Percentiles rank a stretch among this genome's conserved stretches.
These are phyloP conservation scores for Heliamphora exappendiculata DNA, from an alignment of 148 eudicot species.

Conservation along the genomic window DNA sequence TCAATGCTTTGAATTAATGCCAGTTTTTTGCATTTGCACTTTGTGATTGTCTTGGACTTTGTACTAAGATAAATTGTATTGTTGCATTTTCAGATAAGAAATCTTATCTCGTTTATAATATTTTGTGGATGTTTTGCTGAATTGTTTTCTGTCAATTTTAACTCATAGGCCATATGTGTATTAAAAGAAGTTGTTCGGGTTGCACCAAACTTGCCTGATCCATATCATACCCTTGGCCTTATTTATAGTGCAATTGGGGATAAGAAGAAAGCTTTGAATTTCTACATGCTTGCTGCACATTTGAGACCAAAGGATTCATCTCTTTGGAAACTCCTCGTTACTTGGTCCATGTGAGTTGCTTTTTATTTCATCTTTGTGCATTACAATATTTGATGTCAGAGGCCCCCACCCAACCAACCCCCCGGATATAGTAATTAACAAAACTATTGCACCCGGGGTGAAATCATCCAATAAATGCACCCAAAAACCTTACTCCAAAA, in stretches of 20 bases:
- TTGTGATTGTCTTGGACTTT: neutral
- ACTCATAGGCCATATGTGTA: constrained; percentile 53
- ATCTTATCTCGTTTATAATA: neutral
- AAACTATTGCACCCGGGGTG: neutral
- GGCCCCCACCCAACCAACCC: no score
- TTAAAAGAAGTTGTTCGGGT: constrained; percentile 61
- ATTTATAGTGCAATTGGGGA: constrained; percentile 50
- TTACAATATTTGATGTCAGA: neutral
- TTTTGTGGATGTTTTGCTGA: neutral
- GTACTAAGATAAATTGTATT: neutral
- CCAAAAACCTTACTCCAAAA: neutral
- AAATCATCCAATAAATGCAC: neutral
- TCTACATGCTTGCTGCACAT: constrained; percentile 76
- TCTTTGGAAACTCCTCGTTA: constrained; percentile 64
- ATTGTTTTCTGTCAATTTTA: constrained; percentile 3
- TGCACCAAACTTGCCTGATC: constrained; percentile 71
- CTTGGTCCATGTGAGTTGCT: constrained; percentile 63
- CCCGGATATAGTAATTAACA: neutral
- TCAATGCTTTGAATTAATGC: neutral
- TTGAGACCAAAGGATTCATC: constrained; percentile 61
- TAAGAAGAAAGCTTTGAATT: constrained; percentile 52
- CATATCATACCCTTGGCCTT: constrained; percentile 75
- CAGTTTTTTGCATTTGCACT: neutral
- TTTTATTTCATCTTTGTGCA: neutral
- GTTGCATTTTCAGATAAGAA: neutral